Percentiles rank a stretch among this genome's conserved stretches.
phyloP scores from a whole-genome alignment of 345 rosid species.

The Mallotus nudiflorus region DNA sequence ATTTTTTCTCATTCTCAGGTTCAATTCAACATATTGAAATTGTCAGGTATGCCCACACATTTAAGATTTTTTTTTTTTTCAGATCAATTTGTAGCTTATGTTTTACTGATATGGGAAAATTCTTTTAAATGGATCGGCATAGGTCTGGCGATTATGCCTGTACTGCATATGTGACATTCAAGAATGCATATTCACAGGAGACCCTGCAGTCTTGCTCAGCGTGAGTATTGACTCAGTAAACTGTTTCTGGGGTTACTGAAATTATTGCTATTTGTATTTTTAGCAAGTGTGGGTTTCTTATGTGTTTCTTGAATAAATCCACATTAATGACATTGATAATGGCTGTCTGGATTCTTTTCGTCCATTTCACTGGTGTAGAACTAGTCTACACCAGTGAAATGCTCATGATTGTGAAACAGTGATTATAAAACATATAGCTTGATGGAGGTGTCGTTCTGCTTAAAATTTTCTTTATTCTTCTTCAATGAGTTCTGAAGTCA shows the following conservation, averaged over 20 bases:
- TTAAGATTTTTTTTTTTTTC: not conserved
- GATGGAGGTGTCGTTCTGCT: too few relatives aligned
- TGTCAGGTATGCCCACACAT: slow-evolving; percentile 39
- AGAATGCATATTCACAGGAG: slow-evolving; percentile 72
- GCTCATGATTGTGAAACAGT: not conserved
- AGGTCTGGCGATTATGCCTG: slow-evolving; percentile 52
- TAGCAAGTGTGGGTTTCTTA: not conserved
- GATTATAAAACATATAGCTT: not conserved
- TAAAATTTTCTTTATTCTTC: slow-evolving; percentile 4
- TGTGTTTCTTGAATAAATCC: not conserved
- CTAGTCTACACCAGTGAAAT: not conserved
- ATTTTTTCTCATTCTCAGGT: slow-evolving; percentile 77
- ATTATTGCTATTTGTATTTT: not conserved
- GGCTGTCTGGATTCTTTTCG: not conserved
- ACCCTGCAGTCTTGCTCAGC: slow-evolving; percentile 79
- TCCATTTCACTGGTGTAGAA: not conserved
- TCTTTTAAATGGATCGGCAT: slow-evolving; percentile 6
- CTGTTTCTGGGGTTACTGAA: not conserved
- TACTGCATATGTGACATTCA: slow-evolving; percentile 78
- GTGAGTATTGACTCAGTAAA: slow-evolving; percentile 36
- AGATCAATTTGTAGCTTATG: not conserved
- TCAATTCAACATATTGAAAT: slow-evolving; percentile 59
- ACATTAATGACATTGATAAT: not conserved
- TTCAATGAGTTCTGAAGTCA: too few relatives aligned
- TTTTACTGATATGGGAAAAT: slow-evolving; percentile 1